These are phyloP conservation scores for Nicotiana knightiana DNA, from an alignment of 257 asterid species.

Conservation along the genomic window DNA sequence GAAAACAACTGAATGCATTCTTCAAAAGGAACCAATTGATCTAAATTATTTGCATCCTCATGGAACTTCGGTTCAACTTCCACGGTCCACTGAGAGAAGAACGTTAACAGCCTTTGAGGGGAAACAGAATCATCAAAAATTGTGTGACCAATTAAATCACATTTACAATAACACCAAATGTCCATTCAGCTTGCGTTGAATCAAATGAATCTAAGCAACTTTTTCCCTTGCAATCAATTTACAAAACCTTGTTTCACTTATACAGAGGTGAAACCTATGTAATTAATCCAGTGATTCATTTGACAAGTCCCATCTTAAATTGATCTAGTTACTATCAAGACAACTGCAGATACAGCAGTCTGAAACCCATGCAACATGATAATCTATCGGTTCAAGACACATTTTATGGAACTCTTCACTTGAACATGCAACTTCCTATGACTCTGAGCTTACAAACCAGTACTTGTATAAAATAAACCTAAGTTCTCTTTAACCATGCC, in stretches of 20 bases:
- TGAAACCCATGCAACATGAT: too few species aligned
- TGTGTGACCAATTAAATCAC: neutral
- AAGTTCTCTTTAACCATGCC: too few species aligned
- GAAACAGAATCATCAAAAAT: neutral
- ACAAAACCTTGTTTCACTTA: neutral
- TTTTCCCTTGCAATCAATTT: neutral
- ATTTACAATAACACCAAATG: neutral
- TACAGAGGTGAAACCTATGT: too few species aligned
- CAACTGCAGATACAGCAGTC: too few species aligned
- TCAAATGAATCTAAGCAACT: neutral
- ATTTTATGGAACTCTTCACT: too few species aligned
- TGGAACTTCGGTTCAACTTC: conserved; percentile 87
- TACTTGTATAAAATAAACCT: too few species aligned
- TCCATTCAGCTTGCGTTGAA: conserved; percentile 1
- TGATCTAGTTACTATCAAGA: too few species aligned
- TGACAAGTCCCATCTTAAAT: too few species aligned
- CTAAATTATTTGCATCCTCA: conserved; percentile 88
- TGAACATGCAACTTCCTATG: too few species aligned
- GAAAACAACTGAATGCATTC: conserved; percentile 71
- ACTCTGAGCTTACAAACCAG: too few species aligned
- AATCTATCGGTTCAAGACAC: too few species aligned
- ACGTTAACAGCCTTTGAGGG: conserved; percentile 17
- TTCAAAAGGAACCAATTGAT: conserved; percentile 91
- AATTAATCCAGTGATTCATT: too few species aligned
- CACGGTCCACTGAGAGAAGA: conserved; percentile 75